Percentiles rank a stretch among this genome's conserved stretches.
These are phyloP conservation scores for Lachnellula suecica DNA, from an alignment of 2,329 filamentous ascomycete genomes.

Conservation along the genomic window DNA sequence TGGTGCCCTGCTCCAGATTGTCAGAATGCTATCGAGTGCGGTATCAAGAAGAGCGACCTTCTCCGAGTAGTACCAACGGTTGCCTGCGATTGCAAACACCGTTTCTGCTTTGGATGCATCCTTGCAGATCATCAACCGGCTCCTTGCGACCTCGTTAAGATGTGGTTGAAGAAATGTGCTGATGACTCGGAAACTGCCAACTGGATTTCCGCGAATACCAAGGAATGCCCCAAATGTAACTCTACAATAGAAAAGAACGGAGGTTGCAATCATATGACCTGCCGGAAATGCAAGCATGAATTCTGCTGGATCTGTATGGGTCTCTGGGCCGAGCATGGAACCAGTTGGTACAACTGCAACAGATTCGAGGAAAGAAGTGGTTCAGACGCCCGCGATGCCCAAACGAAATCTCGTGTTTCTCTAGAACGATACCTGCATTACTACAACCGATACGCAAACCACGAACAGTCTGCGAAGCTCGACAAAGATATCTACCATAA, in stretches of 20 bases:
- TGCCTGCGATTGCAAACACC: constrained; percentile 76
- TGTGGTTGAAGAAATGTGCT: constrained; percentile 96
- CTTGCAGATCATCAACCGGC: constrained; percentile 89
- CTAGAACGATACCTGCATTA: constrained; percentile 97
- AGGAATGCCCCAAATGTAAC: constrained; percentile 93
- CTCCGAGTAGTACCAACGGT: constrained; percentile 86
- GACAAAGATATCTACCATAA: constrained; percentile 95
- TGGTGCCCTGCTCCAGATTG: constrained; percentile 99
- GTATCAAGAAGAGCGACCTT: constrained; percentile 83
- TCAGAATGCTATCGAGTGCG: constrained; percentile 86
- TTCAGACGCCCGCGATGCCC: constrained; percentile 83
- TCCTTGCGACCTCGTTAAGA: constrained; percentile 87
- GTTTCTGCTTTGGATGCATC: constrained; percentile 94
- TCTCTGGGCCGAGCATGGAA: constrained; percentile 96
- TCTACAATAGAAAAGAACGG: constrained; percentile 99
- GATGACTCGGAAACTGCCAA: constrained; percentile 98
- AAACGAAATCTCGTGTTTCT: constrained; percentile 85
- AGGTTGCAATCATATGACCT: constrained; percentile 98
- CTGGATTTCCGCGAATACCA: constrained; percentile 99
- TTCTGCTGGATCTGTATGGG: constrained; percentile 99
- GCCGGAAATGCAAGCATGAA: constrained; percentile 90
- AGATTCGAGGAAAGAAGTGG: constrained; percentile 96
- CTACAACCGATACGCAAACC: constrained; percentile 98
- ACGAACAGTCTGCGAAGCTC: constrained; percentile 94
- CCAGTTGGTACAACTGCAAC: constrained; percentile 99